Evolutionary conservation across 2,329 filamentous ascomycete genomes (phyloP).

Genomic region (Epichloe hybrida): DNA sequence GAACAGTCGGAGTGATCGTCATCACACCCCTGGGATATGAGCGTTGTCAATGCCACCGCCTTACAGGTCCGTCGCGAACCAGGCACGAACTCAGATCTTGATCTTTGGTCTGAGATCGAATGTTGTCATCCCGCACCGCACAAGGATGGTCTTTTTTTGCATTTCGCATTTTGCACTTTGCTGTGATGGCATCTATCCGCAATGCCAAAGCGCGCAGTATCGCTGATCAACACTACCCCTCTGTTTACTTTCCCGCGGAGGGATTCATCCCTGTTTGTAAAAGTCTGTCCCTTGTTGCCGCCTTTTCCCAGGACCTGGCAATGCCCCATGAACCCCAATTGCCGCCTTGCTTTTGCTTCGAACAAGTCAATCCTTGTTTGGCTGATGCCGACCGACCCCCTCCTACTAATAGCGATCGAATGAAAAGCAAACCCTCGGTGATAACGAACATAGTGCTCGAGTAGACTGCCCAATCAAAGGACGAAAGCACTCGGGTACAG

Average conservation of each 20-base stretch:
- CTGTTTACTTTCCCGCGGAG: constrained; percentile 1
- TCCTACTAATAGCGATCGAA: not conserved
- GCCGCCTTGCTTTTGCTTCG: not conserved
- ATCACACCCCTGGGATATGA: constrained; percentile 1
- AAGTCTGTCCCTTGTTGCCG: not conserved
- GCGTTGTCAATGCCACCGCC: not conserved
- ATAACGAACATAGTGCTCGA: constrained; percentile 1
- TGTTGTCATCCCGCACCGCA: not conserved
- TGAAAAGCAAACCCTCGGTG: constrained; percentile 1
- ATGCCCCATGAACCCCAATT: not conserved
- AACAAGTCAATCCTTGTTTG: not conserved
- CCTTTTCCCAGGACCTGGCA: not conserved
- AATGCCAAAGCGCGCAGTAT: not conserved
- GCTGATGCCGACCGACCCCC: not conserved
- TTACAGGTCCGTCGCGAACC: not conserved
- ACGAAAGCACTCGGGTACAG: not conserved
- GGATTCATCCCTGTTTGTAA: not conserved
- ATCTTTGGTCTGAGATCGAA: constrained; percentile 1
- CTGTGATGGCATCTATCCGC: not conserved
- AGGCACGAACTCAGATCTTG: constrained; percentile 1
- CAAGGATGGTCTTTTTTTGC: not conserved
- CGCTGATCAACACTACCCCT: not conserved
- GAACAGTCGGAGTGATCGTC: constrained; percentile 6
- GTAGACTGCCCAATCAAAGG: not conserved
- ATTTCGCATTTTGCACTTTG: not conserved